Evolutionary conservation across 2,329 filamentous ascomycete genomes (phyloP).

Genomic region (Blastomyces parvus): DNA sequence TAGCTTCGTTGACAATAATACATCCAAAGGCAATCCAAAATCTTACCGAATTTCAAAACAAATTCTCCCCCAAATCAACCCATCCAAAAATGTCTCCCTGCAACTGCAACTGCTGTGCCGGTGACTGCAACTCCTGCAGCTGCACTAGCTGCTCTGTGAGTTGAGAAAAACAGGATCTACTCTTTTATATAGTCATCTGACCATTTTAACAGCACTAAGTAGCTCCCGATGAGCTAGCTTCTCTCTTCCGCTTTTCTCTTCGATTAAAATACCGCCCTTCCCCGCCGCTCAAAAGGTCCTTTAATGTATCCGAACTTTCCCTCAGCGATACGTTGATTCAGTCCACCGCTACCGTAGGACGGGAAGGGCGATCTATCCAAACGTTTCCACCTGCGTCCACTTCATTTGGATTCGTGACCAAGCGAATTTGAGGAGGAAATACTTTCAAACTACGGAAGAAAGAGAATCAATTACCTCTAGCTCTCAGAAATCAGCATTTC

Average conservation of each 20-base stretch:
- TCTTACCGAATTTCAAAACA: conserved; percentile 11
- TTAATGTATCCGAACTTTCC: not conserved
- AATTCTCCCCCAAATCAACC: conserved; percentile 14
- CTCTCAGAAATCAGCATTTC: not conserved
- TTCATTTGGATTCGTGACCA: not conserved
- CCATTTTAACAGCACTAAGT: conserved; percentile 14
- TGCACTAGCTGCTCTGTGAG: conserved; percentile 32
- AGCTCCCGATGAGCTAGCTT: conserved; percentile 6
- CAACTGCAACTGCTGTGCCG: conserved; percentile 34
- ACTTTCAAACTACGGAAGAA: not conserved
- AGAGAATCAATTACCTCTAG: not conserved
- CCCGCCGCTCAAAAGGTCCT: not conserved
- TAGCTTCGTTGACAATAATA: not conserved
- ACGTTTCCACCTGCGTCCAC: not conserved
- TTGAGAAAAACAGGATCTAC: conserved; percentile 1
- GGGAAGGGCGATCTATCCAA: not conserved
- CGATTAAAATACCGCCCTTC: not conserved
- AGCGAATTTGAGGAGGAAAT: not conserved
- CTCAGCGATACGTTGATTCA: not conserved
- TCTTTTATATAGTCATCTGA: not conserved
- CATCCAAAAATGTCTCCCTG: conserved; percentile 34
- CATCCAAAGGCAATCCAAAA: not conserved
- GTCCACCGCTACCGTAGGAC: not conserved
- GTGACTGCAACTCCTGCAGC: conserved; percentile 33
- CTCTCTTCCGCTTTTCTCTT: not conserved